Conservation (phyloP, 768 basidiomycete species). For the Lactarius deliciosus region DNA sequence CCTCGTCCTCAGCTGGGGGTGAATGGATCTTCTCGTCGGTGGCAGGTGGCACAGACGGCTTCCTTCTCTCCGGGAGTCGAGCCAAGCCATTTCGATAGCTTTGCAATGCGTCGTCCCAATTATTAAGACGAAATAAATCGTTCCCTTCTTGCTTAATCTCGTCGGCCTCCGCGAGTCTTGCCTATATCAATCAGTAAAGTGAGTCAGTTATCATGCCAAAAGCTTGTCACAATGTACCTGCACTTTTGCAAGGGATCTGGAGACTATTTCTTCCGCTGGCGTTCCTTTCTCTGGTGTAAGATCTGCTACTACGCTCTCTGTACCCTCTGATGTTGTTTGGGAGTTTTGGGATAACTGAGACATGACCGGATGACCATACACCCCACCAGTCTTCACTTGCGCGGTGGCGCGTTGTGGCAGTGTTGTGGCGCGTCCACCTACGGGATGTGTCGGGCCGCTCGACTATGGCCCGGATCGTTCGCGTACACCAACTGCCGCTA, state of each 20-base stretch:
- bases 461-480: too few relatives aligned
- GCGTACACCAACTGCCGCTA: too few relatives aligned
- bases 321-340: not conserved
- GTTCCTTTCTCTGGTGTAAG: not conserved
- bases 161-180: slow-evolving; percentile 50
- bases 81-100: slow-evolving; percentile 70
- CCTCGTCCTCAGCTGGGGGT: slow-evolving; percentile 22
- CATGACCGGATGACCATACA: not conserved
- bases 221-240: slow-evolving; percentile 5
- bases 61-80: slow-evolving; percentile 53
- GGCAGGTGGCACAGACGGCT: slow-evolving; percentile 25
- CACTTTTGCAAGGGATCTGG: not conserved
- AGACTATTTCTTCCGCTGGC: not conserved
- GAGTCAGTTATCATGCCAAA: not conserved
- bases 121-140: slow-evolving; percentile 58
- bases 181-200: slow-evolving; percentile 35
- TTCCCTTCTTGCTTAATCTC: slow-evolving; percentile 77
- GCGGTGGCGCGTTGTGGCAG: too few relatives aligned
- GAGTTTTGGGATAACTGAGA: not conserved
- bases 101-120: slow-evolving; percentile 70
- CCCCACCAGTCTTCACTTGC: not conserved
- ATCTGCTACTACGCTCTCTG: not conserved
- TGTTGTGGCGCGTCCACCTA: not conserved
- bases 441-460: not conserved
- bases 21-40: slow-evolving; percentile 31